Conservation (phyloP, 2,329 filamentous ascomycete genomes). For the Penicillium sp. region DNA sequence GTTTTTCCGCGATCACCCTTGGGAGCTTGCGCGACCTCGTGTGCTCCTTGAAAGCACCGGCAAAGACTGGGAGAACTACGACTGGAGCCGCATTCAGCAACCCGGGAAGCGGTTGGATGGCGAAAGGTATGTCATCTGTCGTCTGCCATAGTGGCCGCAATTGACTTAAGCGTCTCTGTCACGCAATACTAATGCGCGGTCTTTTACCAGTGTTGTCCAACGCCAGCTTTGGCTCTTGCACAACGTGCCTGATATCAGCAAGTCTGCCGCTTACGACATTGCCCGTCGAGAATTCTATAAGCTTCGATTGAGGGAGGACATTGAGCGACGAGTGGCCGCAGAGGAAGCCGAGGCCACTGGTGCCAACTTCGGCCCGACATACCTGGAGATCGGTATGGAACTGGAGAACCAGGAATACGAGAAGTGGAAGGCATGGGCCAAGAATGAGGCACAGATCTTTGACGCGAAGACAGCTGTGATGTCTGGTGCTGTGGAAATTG, state of each 20-base stretch:
- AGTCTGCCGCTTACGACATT: conserved; percentile 71
- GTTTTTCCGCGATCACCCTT: conserved; percentile 93
- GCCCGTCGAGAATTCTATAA: conserved; percentile 88
- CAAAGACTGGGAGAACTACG: conserved; percentile 66
- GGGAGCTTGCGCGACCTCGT: conserved; percentile 87
- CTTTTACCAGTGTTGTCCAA: conserved; percentile 69
- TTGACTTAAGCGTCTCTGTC: background rate
- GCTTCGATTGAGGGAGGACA: conserved; percentile 73
- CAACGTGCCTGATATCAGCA: conserved; percentile 53
- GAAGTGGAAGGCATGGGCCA: conserved; percentile 78
- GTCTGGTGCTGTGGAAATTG: conserved; percentile 37
- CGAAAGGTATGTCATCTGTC: conserved; percentile 61
- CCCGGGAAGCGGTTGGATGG: conserved; percentile 71
- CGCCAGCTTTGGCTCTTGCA: conserved; percentile 82
- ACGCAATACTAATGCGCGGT: background rate
- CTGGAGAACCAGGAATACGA: conserved; percentile 78
- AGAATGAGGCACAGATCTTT: conserved; percentile 46
- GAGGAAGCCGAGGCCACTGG: conserved; percentile 85
- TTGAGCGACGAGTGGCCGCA: conserved; percentile 72
- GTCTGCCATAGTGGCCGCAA: background rate
- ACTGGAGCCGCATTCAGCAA: conserved; percentile 78
- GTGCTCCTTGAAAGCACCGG: conserved; percentile 81
- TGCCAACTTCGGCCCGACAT: conserved; percentile 77
- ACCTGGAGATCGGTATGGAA: conserved; percentile 70
- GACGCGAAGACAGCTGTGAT: conserved; percentile 47